Percentiles rank a stretch among this genome's conserved stretches.
phyloP scores from a whole-genome alignment of 2,329 filamentous ascomycete genomes.

The Calonectria pteridis region DNA sequence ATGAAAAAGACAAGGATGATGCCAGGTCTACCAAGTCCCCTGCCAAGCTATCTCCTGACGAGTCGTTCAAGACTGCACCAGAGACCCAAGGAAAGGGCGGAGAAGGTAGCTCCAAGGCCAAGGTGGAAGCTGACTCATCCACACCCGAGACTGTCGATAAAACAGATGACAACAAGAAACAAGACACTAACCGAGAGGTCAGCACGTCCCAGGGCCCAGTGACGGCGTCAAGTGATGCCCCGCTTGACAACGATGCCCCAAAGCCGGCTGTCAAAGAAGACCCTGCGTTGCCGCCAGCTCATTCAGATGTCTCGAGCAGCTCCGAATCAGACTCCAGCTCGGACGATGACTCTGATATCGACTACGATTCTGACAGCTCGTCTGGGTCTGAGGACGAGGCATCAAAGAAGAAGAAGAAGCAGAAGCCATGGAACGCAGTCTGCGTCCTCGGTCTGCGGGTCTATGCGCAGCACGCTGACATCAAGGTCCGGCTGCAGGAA shows the following conservation, averaged over 20 bases:
- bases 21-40: conserved; percentile 26
- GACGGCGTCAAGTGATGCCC: conserved; percentile 13
- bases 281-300: conserved; percentile 29
- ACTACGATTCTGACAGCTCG: conserved; percentile 37
- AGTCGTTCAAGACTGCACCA: conserved; percentile 34
- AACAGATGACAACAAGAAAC: conserved; percentile 25
- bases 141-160: conserved; percentile 19
- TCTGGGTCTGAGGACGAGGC: not conserved
- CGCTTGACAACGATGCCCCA: conserved; percentile 23
- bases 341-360: conserved; percentile 37
- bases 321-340: conserved; percentile 35
- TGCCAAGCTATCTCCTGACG: conserved; percentile 38
- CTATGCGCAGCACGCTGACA: conserved; percentile 51
- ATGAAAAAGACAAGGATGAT: conserved; percentile 24
- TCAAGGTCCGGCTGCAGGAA: conserved; percentile 52
- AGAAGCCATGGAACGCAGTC: conserved; percentile 56
- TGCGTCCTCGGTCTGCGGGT: conserved; percentile 56
- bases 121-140: conserved; percentile 20
- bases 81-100: conserved; percentile 22
- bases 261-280: conserved; percentile 29
- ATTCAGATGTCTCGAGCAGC: conserved; percentile 25
- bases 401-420: conserved; percentile 38
- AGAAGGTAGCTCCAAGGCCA: not conserved
- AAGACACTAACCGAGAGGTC: not conserved
- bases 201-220: conserved; percentile 4